phyloP scores from a whole-genome alignment of 768 basidiomycete genomes.

The Leccinum rimulosum region DNA sequence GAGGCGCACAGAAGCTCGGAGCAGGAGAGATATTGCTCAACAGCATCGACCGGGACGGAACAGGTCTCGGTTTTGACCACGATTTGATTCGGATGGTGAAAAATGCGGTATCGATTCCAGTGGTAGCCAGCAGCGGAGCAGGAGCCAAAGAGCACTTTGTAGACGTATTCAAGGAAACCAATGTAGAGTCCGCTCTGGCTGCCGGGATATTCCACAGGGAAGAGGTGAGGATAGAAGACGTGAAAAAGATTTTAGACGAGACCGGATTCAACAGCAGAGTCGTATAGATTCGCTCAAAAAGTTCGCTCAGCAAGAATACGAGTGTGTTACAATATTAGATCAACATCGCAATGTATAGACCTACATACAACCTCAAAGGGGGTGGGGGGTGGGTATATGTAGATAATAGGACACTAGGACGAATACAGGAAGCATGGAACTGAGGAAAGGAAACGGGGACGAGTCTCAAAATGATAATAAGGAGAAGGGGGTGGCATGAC shows the following conservation, averaged over 20 bases:
- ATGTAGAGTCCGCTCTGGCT: constrained; percentile 88
- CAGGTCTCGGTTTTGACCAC: constrained; percentile 87
- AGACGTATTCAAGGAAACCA: constrained; percentile 78
- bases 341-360: constrained; percentile 26
- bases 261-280: constrained; percentile 51
- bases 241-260: constrained; percentile 58
- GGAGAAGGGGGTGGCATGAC: constrained; percentile 1
- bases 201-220: constrained; percentile 96
- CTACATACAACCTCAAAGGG: constrained; percentile 34
- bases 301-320: constrained; percentile 9
- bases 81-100: constrained; percentile 79
- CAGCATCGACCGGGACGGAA: constrained; percentile 95
- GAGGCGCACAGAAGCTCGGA: constrained; percentile 86
- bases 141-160: constrained; percentile 80
- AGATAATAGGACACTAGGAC: constrained; percentile 30
- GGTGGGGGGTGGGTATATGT: constrained; percentile 30
- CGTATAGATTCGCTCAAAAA: constrained; percentile 8
- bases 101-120: constrained; percentile 77
- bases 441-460: neutral
- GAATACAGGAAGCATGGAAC: constrained; percentile 31
- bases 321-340: constrained; percentile 32
- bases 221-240: constrained; percentile 79
- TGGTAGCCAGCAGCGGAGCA: constrained; percentile 94
- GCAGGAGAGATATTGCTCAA: constrained; percentile 96
- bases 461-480: constrained; percentile 9